phyloP scores from a whole-genome alignment of 179 eudicot species.

The Beta lomatogona region DNA sequence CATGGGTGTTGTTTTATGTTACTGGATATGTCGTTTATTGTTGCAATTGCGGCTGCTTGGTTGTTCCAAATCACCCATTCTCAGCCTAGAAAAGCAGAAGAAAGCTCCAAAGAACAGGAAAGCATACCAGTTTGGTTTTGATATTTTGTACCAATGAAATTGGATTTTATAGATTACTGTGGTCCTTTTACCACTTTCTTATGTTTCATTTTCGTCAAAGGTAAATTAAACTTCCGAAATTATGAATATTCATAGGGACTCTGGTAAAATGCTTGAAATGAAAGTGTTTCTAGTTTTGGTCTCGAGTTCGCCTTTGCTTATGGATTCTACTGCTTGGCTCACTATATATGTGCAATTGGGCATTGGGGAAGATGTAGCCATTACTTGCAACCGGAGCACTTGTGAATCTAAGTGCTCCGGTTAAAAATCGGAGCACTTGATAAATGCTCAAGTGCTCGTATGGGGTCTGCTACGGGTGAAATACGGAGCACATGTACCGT shows the following conservation, averaged over 20 bases:
- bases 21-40: conserved; percentile 89
- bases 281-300: not conserved
- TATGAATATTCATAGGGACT: conserved; percentile 1
- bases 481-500: too few species aligned
- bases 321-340: too few species aligned
- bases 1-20: conserved; percentile 88
- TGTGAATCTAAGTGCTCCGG: too few species aligned
- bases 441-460: too few species aligned
- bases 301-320: not conserved
- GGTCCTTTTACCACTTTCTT: not conserved
- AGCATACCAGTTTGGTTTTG: too few species aligned
- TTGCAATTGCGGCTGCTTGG: conserved; percentile 77
- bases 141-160: not conserved
- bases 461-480: too few species aligned
- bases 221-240: not conserved
- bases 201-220: not conserved
- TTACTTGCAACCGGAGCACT: too few species aligned
- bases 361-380: not conserved
- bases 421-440: too few species aligned
- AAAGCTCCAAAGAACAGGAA: too few species aligned
- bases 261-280: not conserved
- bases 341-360: not conserved
- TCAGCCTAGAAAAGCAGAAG: conserved; percentile 54
- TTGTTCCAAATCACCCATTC: conserved; percentile 64
- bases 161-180: conserved; percentile 17